These are phyloP conservation scores for Auriscalpium orientale DNA, from an alignment of 768 basidiomycete genomes.

Conservation along the genomic window DNA sequence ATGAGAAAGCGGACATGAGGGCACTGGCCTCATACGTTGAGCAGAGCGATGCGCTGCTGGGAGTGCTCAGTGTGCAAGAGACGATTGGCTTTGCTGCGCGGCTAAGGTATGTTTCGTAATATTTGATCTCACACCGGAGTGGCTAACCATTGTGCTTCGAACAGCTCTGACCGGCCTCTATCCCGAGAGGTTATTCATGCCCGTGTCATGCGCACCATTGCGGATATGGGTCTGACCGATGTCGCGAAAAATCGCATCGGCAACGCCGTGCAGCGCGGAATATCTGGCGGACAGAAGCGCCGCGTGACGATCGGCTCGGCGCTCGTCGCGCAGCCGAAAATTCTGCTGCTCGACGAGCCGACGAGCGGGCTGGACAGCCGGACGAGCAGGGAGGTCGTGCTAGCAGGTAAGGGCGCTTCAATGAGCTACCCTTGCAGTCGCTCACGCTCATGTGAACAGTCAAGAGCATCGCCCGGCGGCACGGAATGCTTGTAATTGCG, in stretches of 20 bases:
- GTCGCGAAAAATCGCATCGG: slow-evolving; percentile 47
- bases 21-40: slow-evolving; percentile 45
- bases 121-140: neutral
- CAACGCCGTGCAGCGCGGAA: slow-evolving; percentile 48
- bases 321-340: slow-evolving; percentile 48
- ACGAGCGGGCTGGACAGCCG: slow-evolving; percentile 51
- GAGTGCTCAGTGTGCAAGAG: slow-evolving; percentile 50
- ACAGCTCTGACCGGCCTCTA: slow-evolving; percentile 11
- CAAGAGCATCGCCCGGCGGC: slow-evolving; percentile 32
- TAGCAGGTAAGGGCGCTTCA: slow-evolving; percentile 23
- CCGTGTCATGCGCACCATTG: slow-evolving; percentile 38
- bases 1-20: slow-evolving; percentile 23
- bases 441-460: slow-evolving; percentile 25
- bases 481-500: slow-evolving; percentile 48
- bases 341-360: slow-evolving; percentile 55
- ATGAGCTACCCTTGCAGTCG: slow-evolving; percentile 24
- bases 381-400: slow-evolving; percentile 39
- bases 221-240: slow-evolving; percentile 38
- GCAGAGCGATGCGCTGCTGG: slow-evolving; percentile 52
- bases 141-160: neutral
- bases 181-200: slow-evolving; percentile 26
- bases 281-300: slow-evolving; percentile 61
- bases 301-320: slow-evolving; percentile 50
- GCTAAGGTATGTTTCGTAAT: slow-evolving; percentile 31
- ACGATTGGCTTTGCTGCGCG: slow-evolving; percentile 44